phyloP scores from a whole-genome alignment of 768 basidiomycete genomes.

The Calocybe indica region DNA sequence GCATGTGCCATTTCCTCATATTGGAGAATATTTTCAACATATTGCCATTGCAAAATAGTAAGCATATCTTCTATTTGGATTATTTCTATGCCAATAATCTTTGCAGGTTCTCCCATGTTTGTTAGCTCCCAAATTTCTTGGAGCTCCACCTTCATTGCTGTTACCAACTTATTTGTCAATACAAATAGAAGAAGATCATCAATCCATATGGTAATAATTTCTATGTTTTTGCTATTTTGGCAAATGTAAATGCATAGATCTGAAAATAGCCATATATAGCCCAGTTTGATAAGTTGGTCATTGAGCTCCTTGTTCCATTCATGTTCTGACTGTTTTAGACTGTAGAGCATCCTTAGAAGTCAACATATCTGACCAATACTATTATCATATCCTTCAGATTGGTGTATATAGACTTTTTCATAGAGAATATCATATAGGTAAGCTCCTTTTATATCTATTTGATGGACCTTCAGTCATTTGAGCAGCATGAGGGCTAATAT shows the following conservation, averaged over 20 bases:
- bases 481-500: constrained; percentile 18
- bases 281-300: constrained; percentile 4
- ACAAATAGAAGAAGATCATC: constrained; percentile 27
- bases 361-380: constrained; percentile 15
- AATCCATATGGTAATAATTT: constrained; percentile 20
- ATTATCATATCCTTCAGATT: constrained; percentile 21
- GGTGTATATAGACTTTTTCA: constrained; percentile 17
- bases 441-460: constrained; percentile 14
- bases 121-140: constrained; percentile 20
- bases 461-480: constrained; percentile 8
- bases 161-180: constrained; percentile 6
- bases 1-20: constrained; percentile 15
- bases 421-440: constrained; percentile 16
- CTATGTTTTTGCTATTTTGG: neutral
- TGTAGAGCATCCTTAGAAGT: constrained; percentile 27
- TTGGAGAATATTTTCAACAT: constrained; percentile 14
- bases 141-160: constrained; percentile 15
- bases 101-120: constrained; percentile 18
- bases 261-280: constrained; percentile 5
- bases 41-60: constrained; percentile 9
- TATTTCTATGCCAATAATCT: constrained; percentile 27
- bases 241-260: neutral
- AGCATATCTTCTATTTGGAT: constrained; percentile 13
- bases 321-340: constrained; percentile 25
- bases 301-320: constrained; percentile 22